Conservation (phyloP, 2,329 filamentous ascomycete species). For the Claviceps sp. region DNA sequence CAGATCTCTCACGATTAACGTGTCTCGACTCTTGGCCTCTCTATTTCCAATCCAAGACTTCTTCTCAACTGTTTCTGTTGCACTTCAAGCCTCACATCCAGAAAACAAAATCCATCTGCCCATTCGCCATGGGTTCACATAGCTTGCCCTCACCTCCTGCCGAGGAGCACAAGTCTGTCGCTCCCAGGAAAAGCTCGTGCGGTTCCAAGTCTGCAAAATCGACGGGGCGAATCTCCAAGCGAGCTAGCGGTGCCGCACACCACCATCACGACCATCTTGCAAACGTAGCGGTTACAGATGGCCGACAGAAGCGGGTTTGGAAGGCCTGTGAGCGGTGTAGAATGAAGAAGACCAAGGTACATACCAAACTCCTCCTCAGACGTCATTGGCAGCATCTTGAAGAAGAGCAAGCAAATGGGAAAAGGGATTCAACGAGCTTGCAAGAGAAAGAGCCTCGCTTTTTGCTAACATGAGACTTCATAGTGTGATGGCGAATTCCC, state of each 20-base stretch:
- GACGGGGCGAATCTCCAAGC: slow-evolving; percentile 37
- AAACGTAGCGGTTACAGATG: slow-evolving; percentile 29
- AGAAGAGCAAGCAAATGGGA: not conserved
- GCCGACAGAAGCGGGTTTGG: slow-evolving; percentile 51
- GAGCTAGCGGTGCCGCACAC: slow-evolving; percentile 24
- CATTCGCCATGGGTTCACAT: slow-evolving; percentile 28
- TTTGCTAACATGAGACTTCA: not conserved
- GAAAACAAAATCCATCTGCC: no score
- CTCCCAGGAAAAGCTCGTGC: slow-evolving; percentile 25
- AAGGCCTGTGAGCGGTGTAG: slow-evolving; percentile 53
- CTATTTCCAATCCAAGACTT: not conserved
- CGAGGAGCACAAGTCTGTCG: slow-evolving; percentile 28
- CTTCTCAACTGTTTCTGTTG: not conserved
- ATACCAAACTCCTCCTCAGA: no score
- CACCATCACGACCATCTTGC: slow-evolving; percentile 25
- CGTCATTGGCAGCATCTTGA: no score
- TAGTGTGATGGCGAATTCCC: slow-evolving; percentile 53
- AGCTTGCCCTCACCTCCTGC: slow-evolving; percentile 39
- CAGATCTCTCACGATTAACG: no score
- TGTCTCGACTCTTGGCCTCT: no score
- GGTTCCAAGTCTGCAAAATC: slow-evolving; percentile 35
- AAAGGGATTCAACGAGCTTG: no score
- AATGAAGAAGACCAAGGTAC: slow-evolving; percentile 58
- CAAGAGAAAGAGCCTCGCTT: no score
- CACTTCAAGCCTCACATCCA: no score